Conservation (phyloP, 1,139 yeast genomes). For the Magnusiomyces sp. region DNA sequence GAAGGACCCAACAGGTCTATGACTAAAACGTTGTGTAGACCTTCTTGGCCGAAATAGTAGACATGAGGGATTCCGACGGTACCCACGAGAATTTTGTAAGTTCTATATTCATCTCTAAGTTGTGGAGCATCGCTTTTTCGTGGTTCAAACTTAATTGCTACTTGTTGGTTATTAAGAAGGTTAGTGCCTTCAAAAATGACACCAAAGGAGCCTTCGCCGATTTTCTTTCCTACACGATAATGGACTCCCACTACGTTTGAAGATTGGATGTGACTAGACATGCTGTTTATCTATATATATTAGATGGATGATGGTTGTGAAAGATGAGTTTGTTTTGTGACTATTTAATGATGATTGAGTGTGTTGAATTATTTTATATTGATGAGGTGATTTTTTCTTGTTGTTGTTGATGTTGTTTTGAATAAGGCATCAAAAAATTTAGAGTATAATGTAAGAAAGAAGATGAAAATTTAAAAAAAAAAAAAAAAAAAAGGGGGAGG, state of each 20-base stretch:
- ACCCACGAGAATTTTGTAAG: slow-evolving; percentile 80
- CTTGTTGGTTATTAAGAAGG: slow-evolving; percentile 73
- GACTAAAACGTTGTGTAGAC: slow-evolving; percentile 85
- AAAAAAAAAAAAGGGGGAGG: no score
- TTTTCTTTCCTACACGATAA: slow-evolving; percentile 91
- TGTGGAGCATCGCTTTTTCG: slow-evolving; percentile 97
- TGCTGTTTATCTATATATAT: slow-evolving; percentile 11
- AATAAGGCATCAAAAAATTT: no score
- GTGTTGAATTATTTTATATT: neutral
- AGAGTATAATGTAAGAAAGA: no score
- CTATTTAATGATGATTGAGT: no score
- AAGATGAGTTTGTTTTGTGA: no score
- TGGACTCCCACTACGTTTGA: slow-evolving; percentile 70
- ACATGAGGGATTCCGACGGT: slow-evolving; percentile 86
- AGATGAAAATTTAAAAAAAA: no score
- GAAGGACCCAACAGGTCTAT: slow-evolving; percentile 94
- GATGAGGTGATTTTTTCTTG: neutral
- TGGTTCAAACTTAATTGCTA: slow-evolving; percentile 70
- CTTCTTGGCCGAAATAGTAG: slow-evolving; percentile 96
- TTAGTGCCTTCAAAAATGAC: slow-evolving; percentile 93
- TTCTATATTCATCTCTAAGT: slow-evolving; percentile 87
- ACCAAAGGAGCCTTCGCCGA: slow-evolving; percentile 98
- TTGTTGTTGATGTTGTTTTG: slow-evolving; percentile 1
- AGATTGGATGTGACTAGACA: slow-evolving; percentile 29
- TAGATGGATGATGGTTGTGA: neutral